phyloP scores from a whole-genome alignment of 2,329 filamentous ascomycete species.

The Apiospora rasikravindrae region DNA sequence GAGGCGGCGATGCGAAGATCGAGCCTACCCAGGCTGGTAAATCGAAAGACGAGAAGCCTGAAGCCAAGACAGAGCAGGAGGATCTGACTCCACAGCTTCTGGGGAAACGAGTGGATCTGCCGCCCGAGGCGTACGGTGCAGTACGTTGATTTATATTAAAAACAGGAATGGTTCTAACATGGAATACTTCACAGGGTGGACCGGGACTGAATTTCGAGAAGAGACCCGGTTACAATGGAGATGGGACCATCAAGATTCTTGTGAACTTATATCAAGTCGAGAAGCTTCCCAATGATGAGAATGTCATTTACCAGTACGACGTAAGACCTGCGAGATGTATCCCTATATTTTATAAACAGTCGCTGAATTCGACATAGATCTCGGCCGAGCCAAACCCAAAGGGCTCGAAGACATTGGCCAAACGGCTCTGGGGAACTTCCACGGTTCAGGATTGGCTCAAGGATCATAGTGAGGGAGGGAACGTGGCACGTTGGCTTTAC shows the following conservation, averaged over 20 bases:
- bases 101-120: conserved; percentile 60
- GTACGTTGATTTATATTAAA: conserved; percentile 32
- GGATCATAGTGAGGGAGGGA: conserved; percentile 50
- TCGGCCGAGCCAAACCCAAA: conserved; percentile 70
- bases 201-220: too few species aligned
- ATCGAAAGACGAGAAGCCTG: not conserved
- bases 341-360: too few species aligned
- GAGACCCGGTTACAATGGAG: too few species aligned
- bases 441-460: conserved; percentile 52
- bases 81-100: conserved; percentile 27
- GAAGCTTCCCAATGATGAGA: too few species aligned
- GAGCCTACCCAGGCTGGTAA: not conserved
- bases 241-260: too few species aligned
- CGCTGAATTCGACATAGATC: too few species aligned
- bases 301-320: not conserved
- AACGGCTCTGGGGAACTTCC: conserved; percentile 75
- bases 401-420: conserved; percentile 62
- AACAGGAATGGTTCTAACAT: too few species aligned
- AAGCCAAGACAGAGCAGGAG: not conserved
- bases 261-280: too few species aligned
- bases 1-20: not conserved
- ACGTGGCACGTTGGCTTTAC: conserved; percentile 67
- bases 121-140: conserved; percentile 58
- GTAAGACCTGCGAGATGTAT: too few species aligned
- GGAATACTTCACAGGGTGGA: too few species aligned